phyloP scores from a whole-genome alignment of 768 basidiomycete genomes.

The button mushroom (Agaricus bisporus) region DNA sequence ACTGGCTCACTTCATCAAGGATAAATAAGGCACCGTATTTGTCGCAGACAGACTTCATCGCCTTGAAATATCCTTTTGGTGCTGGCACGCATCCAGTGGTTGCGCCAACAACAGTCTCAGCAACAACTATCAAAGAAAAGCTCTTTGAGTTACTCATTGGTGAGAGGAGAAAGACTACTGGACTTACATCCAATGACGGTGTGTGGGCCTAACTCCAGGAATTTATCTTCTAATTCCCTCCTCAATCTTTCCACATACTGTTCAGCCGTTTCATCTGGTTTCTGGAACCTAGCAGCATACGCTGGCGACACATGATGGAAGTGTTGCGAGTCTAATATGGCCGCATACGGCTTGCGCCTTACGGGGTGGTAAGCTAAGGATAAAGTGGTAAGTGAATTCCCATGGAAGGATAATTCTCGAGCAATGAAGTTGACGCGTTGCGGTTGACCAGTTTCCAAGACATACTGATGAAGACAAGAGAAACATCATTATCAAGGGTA shows the following conservation, averaged over 20 bases:
- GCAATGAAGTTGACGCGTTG: slow-evolving; percentile 76
- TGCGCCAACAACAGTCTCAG: slow-evolving; percentile 85
- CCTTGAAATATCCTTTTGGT: slow-evolving; percentile 81
- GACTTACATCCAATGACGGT: slow-evolving; percentile 76
- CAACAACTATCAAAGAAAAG: slow-evolving; percentile 48
- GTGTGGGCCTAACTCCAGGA: slow-evolving; percentile 73
- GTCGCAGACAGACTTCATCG: slow-evolving; percentile 78
- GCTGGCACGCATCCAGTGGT: slow-evolving; percentile 71
- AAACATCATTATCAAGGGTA: not conserved
- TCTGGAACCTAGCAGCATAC: slow-evolving; percentile 75
- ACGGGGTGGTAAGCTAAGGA: slow-evolving; percentile 61
- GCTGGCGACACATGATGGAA: slow-evolving; percentile 90
- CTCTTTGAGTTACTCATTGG: not conserved
- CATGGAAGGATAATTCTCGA: slow-evolving; percentile 76
- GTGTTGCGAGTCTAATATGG: slow-evolving; percentile 53
- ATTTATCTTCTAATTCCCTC: slow-evolving; percentile 81
- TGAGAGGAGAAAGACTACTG: not conserved
- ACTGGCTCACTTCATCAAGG: slow-evolving; percentile 61
- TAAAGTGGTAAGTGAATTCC: slow-evolving; percentile 71
- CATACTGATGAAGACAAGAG: slow-evolving; percentile 43
- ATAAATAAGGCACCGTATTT: slow-evolving; percentile 77
- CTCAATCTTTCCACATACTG: slow-evolving; percentile 74
- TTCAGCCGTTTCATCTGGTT: slow-evolving; percentile 62
- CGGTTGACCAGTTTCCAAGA: slow-evolving; percentile 59
- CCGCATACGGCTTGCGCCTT: slow-evolving; percentile 64